phyloP scores from a whole-genome alignment of 768 basidiomycete species.

The Boletellus ananiceps region DNA sequence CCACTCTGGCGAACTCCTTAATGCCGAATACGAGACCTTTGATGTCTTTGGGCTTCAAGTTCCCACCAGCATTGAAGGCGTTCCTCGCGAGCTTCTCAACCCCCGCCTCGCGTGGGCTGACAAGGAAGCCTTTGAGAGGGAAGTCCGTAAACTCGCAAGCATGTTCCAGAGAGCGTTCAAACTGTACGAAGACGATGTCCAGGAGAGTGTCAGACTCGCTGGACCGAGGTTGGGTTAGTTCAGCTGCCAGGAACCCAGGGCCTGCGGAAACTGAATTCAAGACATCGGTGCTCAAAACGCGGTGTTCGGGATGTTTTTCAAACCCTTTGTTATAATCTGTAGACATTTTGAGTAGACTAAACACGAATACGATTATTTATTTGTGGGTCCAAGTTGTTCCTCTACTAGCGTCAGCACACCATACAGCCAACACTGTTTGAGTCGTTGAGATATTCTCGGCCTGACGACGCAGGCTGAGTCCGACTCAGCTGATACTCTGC shows the following conservation, averaged over 20 bases:
- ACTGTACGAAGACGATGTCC: conserved; percentile 84
- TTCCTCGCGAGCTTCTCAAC: conserved; percentile 88
- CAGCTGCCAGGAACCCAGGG: neutral
- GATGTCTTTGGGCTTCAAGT: conserved; percentile 79
- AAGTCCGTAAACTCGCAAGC: conserved; percentile 79
- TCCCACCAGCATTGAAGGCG: conserved; percentile 78
- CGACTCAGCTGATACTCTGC: conserved; percentile 1
- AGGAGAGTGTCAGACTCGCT: conserved; percentile 72
- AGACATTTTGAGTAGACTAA: neutral
- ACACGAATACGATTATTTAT: conserved; percentile 5
- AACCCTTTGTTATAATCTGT: conserved; percentile 1
- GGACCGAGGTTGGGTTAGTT: conserved; percentile 52
- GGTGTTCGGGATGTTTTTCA: neutral
- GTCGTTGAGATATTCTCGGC: conserved; percentile 5
- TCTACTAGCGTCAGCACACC: conserved; percentile 14
- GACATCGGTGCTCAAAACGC: neutral
- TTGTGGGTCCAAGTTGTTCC: neutral
- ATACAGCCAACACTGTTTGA: conserved; percentile 4
- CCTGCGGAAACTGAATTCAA: conserved; percentile 1
- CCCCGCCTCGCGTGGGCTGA: conserved; percentile 84
- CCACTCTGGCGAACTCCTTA: conserved; percentile 86
- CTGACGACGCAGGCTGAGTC: neutral
- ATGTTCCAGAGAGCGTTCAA: conserved; percentile 97
- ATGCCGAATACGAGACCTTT: conserved; percentile 84
- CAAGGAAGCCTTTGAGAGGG: conserved; percentile 84